Base-by-base conservation (phyloP, 106 monocot genomes). In the Chionographis japonica region DNA sequence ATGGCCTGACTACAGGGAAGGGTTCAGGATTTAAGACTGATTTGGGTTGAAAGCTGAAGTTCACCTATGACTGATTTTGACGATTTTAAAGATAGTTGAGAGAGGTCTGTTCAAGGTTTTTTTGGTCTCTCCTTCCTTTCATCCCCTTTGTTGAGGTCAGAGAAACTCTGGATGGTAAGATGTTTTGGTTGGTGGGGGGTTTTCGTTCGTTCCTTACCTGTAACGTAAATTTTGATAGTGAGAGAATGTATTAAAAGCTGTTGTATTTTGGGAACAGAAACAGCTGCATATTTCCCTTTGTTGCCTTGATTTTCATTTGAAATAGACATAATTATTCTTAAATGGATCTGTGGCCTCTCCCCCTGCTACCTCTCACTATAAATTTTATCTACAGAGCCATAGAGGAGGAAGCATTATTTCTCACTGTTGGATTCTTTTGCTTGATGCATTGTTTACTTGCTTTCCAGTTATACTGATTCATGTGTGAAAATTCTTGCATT, bases 161-260 rank as follows among this genome's bases (percentile, higher is more conserved):
- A 77, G 57, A 63, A 54, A 70, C 71, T 53, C 60, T 76, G 68
- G 72, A 74, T 67, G 78, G 78, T 60, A 81, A 76, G 41, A 61
- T 73, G 27, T 75, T 68, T 59, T 37, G 36, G 43, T 58, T 40
- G 17, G 67, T 67, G 79, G 70, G 60, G 63, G 69, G 50, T 68
- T 78, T 79, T 74, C 54, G 63, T 72, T 73, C 12, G 74, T 77
- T 84, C 69, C 77, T 85, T 81, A 61, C 65, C 58, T 85, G 85
- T 90, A 85, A 90, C 82, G 68, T 77, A 77, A 89, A 72, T 80
- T 81, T 79, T 85, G 84, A 76, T 76, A 74, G 74, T 57, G 35
- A 63, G 68, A 75, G 57, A 53, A 72, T 71, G 80, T 75, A 72
- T 40, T 59, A 52, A 19, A 43, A 43, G 71, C 42, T 65, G 15